These are phyloP conservation scores for Diaporthe eres DNA, from an alignment of 2,329 filamentous ascomycete species.

Conservation along the genomic window DNA sequence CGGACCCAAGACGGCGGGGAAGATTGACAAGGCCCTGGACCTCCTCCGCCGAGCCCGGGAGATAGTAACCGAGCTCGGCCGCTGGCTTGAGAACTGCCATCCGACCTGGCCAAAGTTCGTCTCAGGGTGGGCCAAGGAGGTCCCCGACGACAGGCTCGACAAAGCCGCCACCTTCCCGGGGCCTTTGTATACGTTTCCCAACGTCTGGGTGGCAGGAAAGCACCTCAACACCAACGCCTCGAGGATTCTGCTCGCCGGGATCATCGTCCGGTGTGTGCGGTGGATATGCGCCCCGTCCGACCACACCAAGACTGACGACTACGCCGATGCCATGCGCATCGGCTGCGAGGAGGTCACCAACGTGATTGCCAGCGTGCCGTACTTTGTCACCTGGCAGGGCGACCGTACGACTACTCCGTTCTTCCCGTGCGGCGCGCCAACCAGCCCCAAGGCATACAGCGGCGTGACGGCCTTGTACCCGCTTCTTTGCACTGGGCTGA, in stretches of 20 bases:
- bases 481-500: constrained; percentile 44
- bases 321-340: constrained; percentile 42
- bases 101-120: constrained; percentile 43
- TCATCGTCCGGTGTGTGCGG: constrained; percentile 44
- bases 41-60: constrained; percentile 43
- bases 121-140: constrained; percentile 42
- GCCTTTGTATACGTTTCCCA: constrained; percentile 43
- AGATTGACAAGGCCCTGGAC: constrained; percentile 45
- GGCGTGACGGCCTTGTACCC: constrained; percentile 46
- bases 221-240: constrained; percentile 46
- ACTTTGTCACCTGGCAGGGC: constrained; percentile 46
- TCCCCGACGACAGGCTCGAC: constrained; percentile 42
- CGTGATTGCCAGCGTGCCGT: constrained; percentile 45
- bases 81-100: constrained; percentile 45
- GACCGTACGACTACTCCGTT: constrained; percentile 44
- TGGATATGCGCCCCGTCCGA: constrained; percentile 46
- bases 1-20: constrained; percentile 42
- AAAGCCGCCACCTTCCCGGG: constrained; percentile 44
- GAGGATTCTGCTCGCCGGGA: constrained; percentile 44
- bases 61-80: constrained; percentile 43
- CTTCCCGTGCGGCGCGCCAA: constrained; percentile 46
- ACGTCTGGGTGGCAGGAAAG: constrained; percentile 47
- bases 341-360: constrained; percentile 44
- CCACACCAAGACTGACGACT: constrained; percentile 44
- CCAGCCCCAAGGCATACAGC: constrained; percentile 46